Evolutionary conservation across 345 rosid species (phyloP).

Genomic region (Populus nigra): DNA sequence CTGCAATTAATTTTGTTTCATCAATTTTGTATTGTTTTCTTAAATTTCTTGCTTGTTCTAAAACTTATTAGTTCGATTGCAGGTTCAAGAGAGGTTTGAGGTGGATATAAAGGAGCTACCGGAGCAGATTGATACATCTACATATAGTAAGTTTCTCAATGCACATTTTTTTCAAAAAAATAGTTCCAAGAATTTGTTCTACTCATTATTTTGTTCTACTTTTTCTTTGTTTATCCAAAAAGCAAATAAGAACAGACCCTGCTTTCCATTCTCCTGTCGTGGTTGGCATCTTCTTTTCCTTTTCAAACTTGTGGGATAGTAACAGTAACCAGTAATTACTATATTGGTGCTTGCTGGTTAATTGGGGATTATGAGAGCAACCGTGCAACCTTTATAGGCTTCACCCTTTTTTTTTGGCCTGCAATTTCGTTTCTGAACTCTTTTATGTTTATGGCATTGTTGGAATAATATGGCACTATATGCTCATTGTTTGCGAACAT

Average conservation of each 20-base stretch:
- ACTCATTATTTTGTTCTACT: not conserved
- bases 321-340: not conserved
- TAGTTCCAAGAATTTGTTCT: not conserved
- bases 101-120: constrained; percentile 97
- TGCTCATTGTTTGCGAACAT: not conserved
- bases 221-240: not conserved
- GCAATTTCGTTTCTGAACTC: not conserved
- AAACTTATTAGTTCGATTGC: constrained; percentile 8
- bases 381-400: too few relatives aligned
- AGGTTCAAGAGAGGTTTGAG: constrained; percentile 96
- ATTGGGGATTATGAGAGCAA: too few relatives aligned
- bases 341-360: not conserved
- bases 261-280: not conserved
- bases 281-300: not conserved
- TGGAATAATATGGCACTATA: not conserved
- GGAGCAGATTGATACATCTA: constrained; percentile 91
- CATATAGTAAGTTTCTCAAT: constrained; percentile 59
- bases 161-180: not conserved
- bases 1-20: not conserved
- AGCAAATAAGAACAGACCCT: not conserved
- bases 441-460: too few relatives aligned
- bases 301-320: not conserved
- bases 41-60: not conserved
- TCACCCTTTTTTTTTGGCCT: too few relatives aligned
- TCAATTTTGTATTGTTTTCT: not conserved